Evolutionary conservation across 768 basidiomycete genomes (phyloP), one percentile per base, ranked within the genome.

Genomic region (Termitomyces sp.): DNA sequence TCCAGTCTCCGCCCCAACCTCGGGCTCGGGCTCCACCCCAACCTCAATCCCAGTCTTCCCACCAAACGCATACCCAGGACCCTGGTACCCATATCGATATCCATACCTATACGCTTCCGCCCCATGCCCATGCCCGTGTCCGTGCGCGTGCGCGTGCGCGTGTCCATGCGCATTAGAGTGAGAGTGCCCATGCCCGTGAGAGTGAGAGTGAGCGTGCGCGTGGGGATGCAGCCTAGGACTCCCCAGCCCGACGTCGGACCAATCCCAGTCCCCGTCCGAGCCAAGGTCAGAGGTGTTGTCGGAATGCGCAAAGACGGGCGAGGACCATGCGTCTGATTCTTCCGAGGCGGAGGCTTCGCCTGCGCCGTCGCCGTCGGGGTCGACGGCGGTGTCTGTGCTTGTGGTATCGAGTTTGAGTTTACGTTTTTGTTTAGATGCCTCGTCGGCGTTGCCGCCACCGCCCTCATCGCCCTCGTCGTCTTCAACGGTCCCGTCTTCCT

Each of bases 261-360:
- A 27, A 27, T 27, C 27, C 62, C 30, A 50, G 0, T 61, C 55
- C 7, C 37, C 63, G 8, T 61, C 63, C 0, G 64, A 62, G n/a
- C 31, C 57, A 2, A 24, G 13, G 31, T 60, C 61, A 30, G 39
- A 44, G 39, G 55, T 65, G 41, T 60, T 58, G 16, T 70, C 72
- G 1, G 65, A 69, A 53, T 75, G 75, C 0, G 76, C 76, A 46
- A 78, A 78, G 6, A 76, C 70, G 18, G 76, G 77, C 1, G 77
- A 78, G 1, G 77, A 76, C 33, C 76, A 70, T 9, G 68, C 61
- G 9, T 69, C 65, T 7, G 71, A 70, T 2, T 34, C 48, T 2
- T 37, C 36, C 13, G 31, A n/a, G n/a, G n/a, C n/a, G n/a, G n/a
- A n/a, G n/a, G n/a, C n/a, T n/a, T n/a, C n/a, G n/a, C n/a, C n/a